A percentile compares a stretch with the other conserved stretches of the same genome.
Conservation (phyloP, 371 early-diverging fungal species). For the Mucor velutinosus region DNA sequence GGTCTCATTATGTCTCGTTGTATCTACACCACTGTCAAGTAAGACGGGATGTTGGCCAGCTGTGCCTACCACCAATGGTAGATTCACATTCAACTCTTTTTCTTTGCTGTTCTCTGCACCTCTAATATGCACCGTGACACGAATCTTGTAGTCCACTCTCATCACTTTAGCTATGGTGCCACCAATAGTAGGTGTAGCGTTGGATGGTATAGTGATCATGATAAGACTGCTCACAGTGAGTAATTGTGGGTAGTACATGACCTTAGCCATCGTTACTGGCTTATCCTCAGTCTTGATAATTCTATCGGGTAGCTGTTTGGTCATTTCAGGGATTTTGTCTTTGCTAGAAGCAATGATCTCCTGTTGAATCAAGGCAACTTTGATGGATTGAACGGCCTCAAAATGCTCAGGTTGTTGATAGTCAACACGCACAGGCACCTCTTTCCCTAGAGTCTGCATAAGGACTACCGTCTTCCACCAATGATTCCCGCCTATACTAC, state of each 20-base stretch:
- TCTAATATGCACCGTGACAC: conserved; percentile 5
- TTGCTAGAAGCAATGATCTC: conserved; percentile 10
- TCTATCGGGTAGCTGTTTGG: conserved; percentile 12
- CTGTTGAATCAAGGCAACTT: not conserved
- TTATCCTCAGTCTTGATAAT: not conserved
- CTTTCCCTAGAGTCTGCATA: not conserved
- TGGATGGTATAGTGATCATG: conserved; percentile 2
- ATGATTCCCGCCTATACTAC: not conserved
- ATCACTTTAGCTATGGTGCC: conserved; percentile 6
- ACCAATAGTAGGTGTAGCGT: conserved; percentile 10
- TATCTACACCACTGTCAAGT: not conserved
- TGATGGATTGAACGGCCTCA: not conserved
- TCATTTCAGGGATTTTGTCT: conserved; percentile 15
- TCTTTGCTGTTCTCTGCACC: not conserved
- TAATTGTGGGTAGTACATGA: not conserved
- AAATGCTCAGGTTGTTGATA: conserved; percentile 10
- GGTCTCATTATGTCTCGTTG: not conserved
- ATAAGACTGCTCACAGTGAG: not conserved
- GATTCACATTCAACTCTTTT: conserved; percentile 5
- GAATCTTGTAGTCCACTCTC: conserved; percentile 15
- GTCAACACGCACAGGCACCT: not conserved
- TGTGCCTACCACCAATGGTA: conserved; percentile 13
- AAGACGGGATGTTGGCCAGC: not conserved
- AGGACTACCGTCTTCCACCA: too few relatives aligned
- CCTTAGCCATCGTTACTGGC: not conserved